These are phyloP conservation scores for Aspergillus hancockii DNA, from an alignment of 495 filamentous ascomycete genomes.

Conservation along the genomic window DNA sequence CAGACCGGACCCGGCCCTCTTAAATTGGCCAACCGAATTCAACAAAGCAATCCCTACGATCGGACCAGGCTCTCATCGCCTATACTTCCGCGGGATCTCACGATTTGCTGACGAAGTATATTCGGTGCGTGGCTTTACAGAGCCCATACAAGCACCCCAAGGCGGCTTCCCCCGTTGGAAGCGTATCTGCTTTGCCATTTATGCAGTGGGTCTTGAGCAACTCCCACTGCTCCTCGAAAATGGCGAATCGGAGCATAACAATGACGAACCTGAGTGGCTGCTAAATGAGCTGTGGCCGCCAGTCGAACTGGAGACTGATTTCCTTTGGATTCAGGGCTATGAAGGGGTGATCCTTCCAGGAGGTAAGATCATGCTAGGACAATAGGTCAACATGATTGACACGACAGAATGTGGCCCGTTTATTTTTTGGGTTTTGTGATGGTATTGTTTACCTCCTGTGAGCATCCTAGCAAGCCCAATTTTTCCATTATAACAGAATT, in stretches of 20 bases:
- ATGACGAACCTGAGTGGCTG: conserved; percentile 12
- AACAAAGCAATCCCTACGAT: conserved; percentile 18
- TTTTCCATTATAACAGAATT: background rate
- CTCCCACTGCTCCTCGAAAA: background rate
- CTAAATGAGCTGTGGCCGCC: conserved; percentile 22
- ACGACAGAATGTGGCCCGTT: conserved; percentile 47
- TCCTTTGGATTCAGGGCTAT: conserved; percentile 39
- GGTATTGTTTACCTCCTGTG: background rate
- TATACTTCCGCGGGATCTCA: conserved; percentile 31
- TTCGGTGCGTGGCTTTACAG: conserved; percentile 33
- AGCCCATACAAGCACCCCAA: conserved; percentile 26
- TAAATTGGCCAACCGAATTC: conserved; percentile 32
- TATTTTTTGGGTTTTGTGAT: conserved; percentile 51
- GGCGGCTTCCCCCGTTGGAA: conserved; percentile 39
- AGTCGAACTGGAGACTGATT: conserved; percentile 11
- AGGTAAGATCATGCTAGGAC: conserved; percentile 47
- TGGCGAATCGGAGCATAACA: conserved; percentile 5
- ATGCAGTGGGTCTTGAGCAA: conserved; percentile 12
- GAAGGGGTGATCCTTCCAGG: conserved; percentile 55
- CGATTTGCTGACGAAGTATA: conserved; percentile 10
- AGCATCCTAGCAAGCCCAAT: background rate
- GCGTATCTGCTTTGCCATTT: conserved; percentile 45
- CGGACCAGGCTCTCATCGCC: conserved; percentile 5
- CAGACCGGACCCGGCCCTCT: conserved; percentile 11
- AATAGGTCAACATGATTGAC: conserved; percentile 41